Evolutionary conservation across 768 basidiomycete species (phyloP), one percentile per base, ranked within the genome.

Genomic region (Boletus pseudo-olivaceus): DNA sequence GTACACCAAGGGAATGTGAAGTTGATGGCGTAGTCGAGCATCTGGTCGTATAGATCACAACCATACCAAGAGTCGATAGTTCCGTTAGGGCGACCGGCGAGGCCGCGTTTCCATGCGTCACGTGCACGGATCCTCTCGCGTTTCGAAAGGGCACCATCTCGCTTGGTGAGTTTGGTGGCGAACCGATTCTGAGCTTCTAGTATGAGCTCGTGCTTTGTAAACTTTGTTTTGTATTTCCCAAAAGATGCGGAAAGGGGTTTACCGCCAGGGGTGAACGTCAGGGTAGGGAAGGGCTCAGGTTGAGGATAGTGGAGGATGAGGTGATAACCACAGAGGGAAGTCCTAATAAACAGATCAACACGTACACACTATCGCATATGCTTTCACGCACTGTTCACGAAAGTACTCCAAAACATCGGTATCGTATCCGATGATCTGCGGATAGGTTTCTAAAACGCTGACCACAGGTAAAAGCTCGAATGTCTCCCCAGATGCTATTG

Each of bases 401-500:
- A 89, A 89, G 63, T 87, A 87, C 51, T 82, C 75, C 62, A 80
- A 83, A 7, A 87, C 83, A 5, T 79, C 78, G 43, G 75, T 73
- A 57, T 90, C 83, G 61, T 90, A 90, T 33, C 81, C 84, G 48
- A 90, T 87, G 29, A 90, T 71, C 63, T 89, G 88, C 1, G 88
- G 88, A 63, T 84, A 87, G 5, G 88, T 89, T 69, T 87, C 80
- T 17, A 89, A 67, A 30, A 85, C 74, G 51, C 78, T 61, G 62
- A 87, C 83, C 11, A 83, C 78, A 29, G 88, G 82, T 0, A 82
- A 58, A 26, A 82, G 67, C 51, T 78, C 73, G 49, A 79, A 85
- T 9, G 78, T 77, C 46, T 75, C 74, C 32, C 60, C 73, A n/a
- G 79, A 74, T 3, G 78, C 75, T 17, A 88, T 75, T 10, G 84